Base-by-base conservation (phyloP, 345 rosid species). In the Xanthoceras sorbifolium region DNA sequence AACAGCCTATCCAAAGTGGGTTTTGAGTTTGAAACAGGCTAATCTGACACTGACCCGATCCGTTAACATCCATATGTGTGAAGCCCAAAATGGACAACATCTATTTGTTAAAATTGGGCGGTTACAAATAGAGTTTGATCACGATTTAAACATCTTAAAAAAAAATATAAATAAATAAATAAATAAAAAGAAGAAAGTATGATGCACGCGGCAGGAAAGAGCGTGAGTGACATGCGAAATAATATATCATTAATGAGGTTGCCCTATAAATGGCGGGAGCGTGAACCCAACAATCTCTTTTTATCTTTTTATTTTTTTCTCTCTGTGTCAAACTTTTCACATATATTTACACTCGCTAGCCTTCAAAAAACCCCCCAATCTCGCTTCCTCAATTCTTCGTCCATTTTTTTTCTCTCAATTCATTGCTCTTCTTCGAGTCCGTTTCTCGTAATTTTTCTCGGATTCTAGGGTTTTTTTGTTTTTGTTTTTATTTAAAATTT, bases 191-290 rank as follows among this genome's bases (percentile, higher is more conserved):
- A n/a, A n/a, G 42, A 38, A 7, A 38, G 83, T 80, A 44, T 0
- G 17, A 14, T 1, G 26, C 68, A 79, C 80, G 75, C 66, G 76
- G 14, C 34, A 34, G 5, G n/a, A 23, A 31, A 36, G 57, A n/a
- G 83, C 77, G 84, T 81, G 83, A 42, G 59, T 38, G 17, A 1
- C 0, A 46, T 38, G 42, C 1, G 28, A 22, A n/a, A n/a, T n/a
- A n/a, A n/a, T 8, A 38, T 9, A 5, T 23, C 14, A 36, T 65
- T 0, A 73, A 36, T 15, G 48, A 18, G n/a, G 77, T 72, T 34
- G 77, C 69, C 76, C 79, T 80, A 84, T 82, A 88, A 83, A 84
- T 77, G 82, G 85, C 88, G 83, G 86, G 89, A 84, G 84, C 81
- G 73, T 40, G n/a, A 22, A 14, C 18, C 14, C 9, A 0, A 5